Evolutionary conservation across 2,329 filamentous ascomycete species (phyloP), one percentile per base, ranked within the genome.

Genomic region (Cladosporium sp.): DNA sequence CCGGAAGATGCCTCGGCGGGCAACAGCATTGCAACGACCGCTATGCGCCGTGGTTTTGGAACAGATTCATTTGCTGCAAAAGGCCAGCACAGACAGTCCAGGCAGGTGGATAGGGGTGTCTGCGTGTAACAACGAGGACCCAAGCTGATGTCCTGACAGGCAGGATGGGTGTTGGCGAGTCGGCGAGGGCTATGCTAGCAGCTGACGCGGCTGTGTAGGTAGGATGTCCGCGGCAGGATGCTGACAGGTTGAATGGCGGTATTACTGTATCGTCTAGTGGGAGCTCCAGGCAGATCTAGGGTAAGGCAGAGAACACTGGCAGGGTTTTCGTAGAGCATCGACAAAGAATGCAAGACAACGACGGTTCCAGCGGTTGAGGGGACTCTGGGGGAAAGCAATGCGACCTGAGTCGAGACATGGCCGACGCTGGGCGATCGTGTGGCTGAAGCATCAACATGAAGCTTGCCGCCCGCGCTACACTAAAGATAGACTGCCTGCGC

Each of bases 11-110:
- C 59, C 44, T 52, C 31, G 21, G 59, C 23, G 16, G 59, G 59
- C 31, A 62, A 26, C 44, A 62, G 46, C 59, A 62, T 62, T 21
- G 59, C 59, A 26, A 52, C 59, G 57, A 60, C 57, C 49, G 26
- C 31, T 52, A 62, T 62, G 59, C 46, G 59, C 59, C 59, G 44
- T 62, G 18, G 12, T 14, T 3, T 50, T 14, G 31, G 46, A 28
- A 52, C 29, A 37, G 50, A 29, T 52, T 31, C 59, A 62, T 62
- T 37, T 62, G 59, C 44, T 62, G 46, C 46, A 21, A 52, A 10
- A 0, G 2, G 14, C 12, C 21, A 52, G 44, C 59, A 52, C 59
- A 35, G 59, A 62, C 33, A 26, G 21, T 55, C 26, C 28, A 55
- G 18, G 31, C 52, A 55, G 28, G 16, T 29, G 52, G 28, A 29